Percentiles rank a stretch among this genome's conserved stretches.
Evolutionary conservation across 2,329 filamentous ascomycete species (phyloP).

Genomic region (Teratosphaeria viscida): DNA sequence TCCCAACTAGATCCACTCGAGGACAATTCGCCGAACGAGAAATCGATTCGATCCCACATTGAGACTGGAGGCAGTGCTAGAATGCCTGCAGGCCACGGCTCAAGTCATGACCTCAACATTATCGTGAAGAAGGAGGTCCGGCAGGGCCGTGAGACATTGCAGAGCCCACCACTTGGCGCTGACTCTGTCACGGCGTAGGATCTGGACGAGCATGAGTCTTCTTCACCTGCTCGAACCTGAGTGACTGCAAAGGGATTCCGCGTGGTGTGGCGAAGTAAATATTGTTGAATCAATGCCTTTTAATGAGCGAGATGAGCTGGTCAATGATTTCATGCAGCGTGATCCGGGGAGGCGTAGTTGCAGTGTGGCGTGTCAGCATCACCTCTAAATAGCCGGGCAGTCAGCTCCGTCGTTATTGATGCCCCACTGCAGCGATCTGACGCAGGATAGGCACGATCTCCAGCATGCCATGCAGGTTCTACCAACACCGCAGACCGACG

Average conservation of each 20-base stretch:
- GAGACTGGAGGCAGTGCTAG: slow-evolving; percentile 2
- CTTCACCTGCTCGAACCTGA: neutral
- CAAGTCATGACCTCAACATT: slow-evolving; percentile 8
- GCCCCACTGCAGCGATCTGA: neutral
- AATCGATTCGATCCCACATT: slow-evolving; percentile 6
- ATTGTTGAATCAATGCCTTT: neutral
- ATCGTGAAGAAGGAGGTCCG: slow-evolving; percentile 19
- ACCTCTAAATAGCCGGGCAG: neutral
- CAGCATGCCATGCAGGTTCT: neutral
- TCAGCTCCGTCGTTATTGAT: neutral
- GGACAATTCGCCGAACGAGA: neutral
- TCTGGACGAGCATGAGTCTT: neutral
- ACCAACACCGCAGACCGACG: neutral
- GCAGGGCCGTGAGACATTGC: slow-evolving; percentile 17
- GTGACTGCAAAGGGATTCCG: neutral
- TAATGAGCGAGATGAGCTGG: neutral
- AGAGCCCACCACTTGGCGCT: slow-evolving; percentile 2
- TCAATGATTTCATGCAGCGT: neutral
- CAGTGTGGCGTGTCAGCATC: too few relatives aligned
- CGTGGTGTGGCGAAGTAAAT: neutral
- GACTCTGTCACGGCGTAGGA: neutral
- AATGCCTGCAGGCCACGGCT: neutral
- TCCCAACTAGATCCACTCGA: neutral
- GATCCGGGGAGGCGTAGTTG: too few relatives aligned
- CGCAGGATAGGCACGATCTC: neutral